These are phyloP conservation scores for Pleurotus tuber-regium DNA, from an alignment of 768 basidiomycete genomes.

Conservation along the genomic window DNA sequence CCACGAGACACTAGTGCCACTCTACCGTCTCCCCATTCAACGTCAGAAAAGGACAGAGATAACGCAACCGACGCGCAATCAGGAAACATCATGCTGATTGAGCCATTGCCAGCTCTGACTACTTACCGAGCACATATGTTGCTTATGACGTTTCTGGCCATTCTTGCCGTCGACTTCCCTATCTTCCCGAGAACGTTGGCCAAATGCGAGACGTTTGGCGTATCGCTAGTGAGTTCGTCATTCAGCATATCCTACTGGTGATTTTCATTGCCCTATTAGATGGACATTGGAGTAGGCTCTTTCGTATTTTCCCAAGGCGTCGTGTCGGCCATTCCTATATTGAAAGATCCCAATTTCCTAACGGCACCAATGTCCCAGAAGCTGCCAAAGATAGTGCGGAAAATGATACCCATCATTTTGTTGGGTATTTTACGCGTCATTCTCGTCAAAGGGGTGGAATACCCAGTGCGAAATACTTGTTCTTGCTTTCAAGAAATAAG, in stretches of 20 bases:
- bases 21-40: conserved; percentile 34
- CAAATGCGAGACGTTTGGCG: conserved; percentile 93
- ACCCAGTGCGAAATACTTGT: conserved; percentile 88
- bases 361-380: conserved; percentile 49
- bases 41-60: not conserved
- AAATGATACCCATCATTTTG: conserved; percentile 61
- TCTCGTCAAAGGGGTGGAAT: conserved; percentile 89
- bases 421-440: conserved; percentile 78
- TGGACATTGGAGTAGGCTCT: conserved; percentile 97
- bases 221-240: conserved; percentile 72
- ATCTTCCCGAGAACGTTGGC: conserved; percentile 86
- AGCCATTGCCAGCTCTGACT: conserved; percentile 74
- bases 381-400: conserved; percentile 46
- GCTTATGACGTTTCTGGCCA: conserved; percentile 85
- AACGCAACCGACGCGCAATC: conserved; percentile 7
- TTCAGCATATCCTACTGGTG: conserved; percentile 6
- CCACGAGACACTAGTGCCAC: conserved; percentile 42
- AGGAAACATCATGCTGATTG: conserved; percentile 17
- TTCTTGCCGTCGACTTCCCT: conserved; percentile 94
- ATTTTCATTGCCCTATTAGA: conserved; percentile 46
- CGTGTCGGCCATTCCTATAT: conserved; percentile 79
- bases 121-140: conserved; percentile 95
- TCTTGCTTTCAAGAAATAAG: no score
- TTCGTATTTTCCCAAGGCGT: conserved; percentile 97
- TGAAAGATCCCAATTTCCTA: conserved; percentile 60